Percentiles rank a stretch among this genome's conserved stretches.
These are phyloP conservation scores for Bruguiera hainesii DNA, from an alignment of 441 rosid genomes.

Conservation along the genomic window DNA sequence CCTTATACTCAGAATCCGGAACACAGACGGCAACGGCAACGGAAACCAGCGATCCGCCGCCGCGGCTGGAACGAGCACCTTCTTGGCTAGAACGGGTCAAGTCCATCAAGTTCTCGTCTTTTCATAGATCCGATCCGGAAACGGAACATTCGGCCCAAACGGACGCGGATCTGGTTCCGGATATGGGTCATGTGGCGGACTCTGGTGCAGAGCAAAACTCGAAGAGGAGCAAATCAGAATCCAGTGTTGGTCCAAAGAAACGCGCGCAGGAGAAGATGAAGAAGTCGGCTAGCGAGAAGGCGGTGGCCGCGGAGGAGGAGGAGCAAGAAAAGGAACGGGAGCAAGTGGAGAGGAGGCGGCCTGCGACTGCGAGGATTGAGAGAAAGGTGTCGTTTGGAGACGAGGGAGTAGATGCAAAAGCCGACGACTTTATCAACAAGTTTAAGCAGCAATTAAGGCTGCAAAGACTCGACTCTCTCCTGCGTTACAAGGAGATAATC, in stretches of 20 bases:
- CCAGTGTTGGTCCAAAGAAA: conserved; percentile 7
- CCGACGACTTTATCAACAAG: conserved; percentile 73
- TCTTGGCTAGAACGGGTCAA: conserved; percentile 16
- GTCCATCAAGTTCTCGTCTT: conserved; percentile 15
- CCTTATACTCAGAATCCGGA: background rate
- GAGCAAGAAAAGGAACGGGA: conserved; percentile 24
- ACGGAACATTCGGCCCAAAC: conserved; percentile 1
- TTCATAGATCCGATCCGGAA: conserved; percentile 34
- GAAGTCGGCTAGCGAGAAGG: conserved; percentile 64
- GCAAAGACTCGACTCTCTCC: conserved; percentile 73
- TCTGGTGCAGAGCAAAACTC: conserved; percentile 21
- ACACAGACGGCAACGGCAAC: background rate
- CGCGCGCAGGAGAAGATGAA: conserved; percentile 37
- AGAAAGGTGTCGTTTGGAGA: conserved; percentile 35
- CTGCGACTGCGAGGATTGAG: conserved; percentile 44
- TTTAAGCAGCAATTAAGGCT: conserved; percentile 71
- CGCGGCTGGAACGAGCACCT: conserved; percentile 10
- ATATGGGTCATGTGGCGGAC: background rate
- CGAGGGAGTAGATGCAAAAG: conserved; percentile 67
- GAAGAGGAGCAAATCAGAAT: conserved; percentile 43
- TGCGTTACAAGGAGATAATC: conserved; percentile 55
- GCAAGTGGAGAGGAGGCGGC: conserved; percentile 39
- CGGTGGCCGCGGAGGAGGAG: conserved; percentile 2
- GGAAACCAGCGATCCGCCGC: background rate
- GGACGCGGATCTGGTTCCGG: background rate